Evolutionary conservation across 2,329 filamentous ascomycete species (phyloP), one percentile per base, ranked within the genome.

Genomic region (Akanthomyces muscarius): DNA sequence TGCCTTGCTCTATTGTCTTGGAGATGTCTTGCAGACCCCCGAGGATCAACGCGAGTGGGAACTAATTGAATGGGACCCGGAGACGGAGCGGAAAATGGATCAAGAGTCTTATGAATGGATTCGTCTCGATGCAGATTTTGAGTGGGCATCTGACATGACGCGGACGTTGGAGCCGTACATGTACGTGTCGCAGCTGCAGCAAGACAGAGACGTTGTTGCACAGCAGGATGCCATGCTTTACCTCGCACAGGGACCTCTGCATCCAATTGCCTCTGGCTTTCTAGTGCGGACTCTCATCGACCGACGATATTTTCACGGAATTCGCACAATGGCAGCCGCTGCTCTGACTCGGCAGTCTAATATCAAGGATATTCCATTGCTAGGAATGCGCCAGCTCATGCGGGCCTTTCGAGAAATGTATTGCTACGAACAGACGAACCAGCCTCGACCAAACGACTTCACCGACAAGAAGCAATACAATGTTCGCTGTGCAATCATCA

Each of bases 81-180:
- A 96, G 62, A 91, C 94, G 18, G 93, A 98, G 75, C 84, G 89
- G 42, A 88, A 87, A 70, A 98, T 99, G 93, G 92, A 95, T 63
- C 87, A 92, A 67, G 95, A 99, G 73, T 96, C 92, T 0, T 99
- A 97, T 71, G 95, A 99, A 74, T 99, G 96, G 95, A 96, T 99
- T 69, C 89, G 95, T 23, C 90, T 98, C 77, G 95, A 99, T 74
- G 93, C 94, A 18, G 96, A 99, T 75, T 98, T 98, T 68, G 95
- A 99, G 74, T 99, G 95, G 95, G 88, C 97, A 63, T 95, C 90
- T 75, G 89, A 89, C 68, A 90, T 96, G 75, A 88, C 89, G 65
- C 81, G 83, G 13, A 89, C 88, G 66, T 92, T 97, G 83, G 92
- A 92, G 52, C 86, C 91, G 5, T 98, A 98, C 80, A 99, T 99